Evolutionary conservation across 2,329 filamentous ascomycete genomes (phyloP).

Genomic region (Ophiostoma ips): DNA sequence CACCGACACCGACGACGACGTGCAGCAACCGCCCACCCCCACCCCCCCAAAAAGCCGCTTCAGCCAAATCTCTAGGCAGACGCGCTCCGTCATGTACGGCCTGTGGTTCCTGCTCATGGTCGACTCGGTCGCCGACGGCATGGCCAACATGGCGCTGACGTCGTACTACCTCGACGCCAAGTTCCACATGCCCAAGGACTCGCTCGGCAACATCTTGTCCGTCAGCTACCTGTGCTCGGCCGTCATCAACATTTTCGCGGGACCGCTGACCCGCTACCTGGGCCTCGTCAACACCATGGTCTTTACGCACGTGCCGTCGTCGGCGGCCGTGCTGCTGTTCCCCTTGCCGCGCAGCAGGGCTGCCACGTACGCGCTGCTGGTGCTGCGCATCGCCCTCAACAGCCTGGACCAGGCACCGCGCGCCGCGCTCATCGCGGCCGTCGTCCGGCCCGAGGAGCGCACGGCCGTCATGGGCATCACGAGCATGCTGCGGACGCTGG

Average conservation of each 20-base stretch:
- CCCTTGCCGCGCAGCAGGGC: conserved; percentile 37
- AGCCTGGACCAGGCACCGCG: conserved; percentile 58
- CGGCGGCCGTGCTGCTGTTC: conserved; percentile 45
- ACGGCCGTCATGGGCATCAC: conserved; percentile 61
- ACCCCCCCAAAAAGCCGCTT: conserved; percentile 22
- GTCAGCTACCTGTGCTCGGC: conserved; percentile 39
- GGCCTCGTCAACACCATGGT: conserved; percentile 53
- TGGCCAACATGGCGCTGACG: conserved; percentile 44
- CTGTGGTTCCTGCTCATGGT: conserved; percentile 51
- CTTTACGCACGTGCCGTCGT: conserved; percentile 48
- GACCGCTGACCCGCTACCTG: conserved; percentile 41
- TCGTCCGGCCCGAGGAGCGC: conserved; percentile 49
- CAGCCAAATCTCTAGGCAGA: conserved; percentile 42
- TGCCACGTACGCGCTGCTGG: conserved; percentile 39
- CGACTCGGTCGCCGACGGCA: conserved; percentile 52
- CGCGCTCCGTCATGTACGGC: conserved; percentile 45
- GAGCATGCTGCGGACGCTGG: conserved; percentile 43
- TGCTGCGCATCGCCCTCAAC: conserved; percentile 48
- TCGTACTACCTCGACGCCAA: conserved; percentile 45
- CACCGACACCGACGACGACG: conserved; percentile 7
- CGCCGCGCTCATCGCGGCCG: conserved; percentile 51
- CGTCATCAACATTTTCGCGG: conserved; percentile 40
- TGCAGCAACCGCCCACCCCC: conserved; percentile 12
- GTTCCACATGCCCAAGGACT: conserved; percentile 40
- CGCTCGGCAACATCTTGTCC: conserved; percentile 45